Percentiles rank a stretch among this genome's conserved stretches.
phyloP scores from a whole-genome alignment of 345 rosid species.

The Moringa oleifera region DNA sequence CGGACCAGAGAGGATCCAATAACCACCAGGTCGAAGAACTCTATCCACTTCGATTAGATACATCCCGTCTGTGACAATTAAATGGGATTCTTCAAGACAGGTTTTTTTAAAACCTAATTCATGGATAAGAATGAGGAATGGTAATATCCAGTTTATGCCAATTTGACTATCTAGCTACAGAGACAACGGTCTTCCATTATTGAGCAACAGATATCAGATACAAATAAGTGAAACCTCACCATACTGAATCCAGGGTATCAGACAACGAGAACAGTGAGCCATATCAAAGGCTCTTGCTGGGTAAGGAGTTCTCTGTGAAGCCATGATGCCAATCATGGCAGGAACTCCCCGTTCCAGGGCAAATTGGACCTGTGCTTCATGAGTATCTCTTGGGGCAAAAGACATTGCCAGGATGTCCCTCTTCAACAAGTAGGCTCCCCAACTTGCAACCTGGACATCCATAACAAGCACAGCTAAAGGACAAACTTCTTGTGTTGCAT shows the following conservation, averaged over 20 bases:
- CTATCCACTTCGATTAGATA: conserved; percentile 87
- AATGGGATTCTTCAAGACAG: background rate
- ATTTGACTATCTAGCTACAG: no score
- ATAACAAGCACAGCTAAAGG: no score
- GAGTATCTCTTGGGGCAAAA: conserved; percentile 96
- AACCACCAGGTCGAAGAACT: conserved; percentile 92
- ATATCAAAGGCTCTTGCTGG: conserved; percentile 95
- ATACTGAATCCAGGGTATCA: conserved; percentile 72
- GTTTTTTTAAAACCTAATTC: no score
- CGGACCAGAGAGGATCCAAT: conserved; percentile 96
- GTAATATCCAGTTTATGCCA: no score
- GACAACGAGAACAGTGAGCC: conserved; percentile 97
- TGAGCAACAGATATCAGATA: background rate
- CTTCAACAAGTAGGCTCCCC: conserved; percentile 85
- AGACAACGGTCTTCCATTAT: no score
- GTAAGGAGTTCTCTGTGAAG: conserved; percentile 80
- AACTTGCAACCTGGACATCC: conserved; percentile 80
- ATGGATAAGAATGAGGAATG: no score
- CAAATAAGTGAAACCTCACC: conserved; percentile 34
- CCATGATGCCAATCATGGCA: conserved; percentile 85
- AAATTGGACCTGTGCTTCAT: conserved; percentile 95
- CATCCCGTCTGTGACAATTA: conserved; percentile 55
- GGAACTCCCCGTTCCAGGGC: conserved; percentile 98
- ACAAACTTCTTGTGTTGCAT: no score
- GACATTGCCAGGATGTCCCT: conserved; percentile 78